These are phyloP conservation scores for Inga laurina DNA, from an alignment of 306 rosid genomes.

Conservation along the genomic window DNA sequence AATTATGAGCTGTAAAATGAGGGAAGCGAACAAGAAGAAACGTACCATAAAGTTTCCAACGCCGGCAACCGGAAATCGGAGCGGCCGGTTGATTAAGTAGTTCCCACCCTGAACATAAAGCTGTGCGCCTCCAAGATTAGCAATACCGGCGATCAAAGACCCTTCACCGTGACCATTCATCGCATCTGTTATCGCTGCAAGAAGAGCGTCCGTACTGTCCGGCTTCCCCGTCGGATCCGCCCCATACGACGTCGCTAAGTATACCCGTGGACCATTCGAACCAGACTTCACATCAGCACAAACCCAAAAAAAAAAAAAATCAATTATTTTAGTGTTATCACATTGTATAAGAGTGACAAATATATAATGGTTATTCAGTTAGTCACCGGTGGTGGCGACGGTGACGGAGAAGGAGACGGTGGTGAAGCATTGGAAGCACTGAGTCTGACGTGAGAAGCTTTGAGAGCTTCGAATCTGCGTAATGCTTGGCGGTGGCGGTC, in stretches of 20 bases:
- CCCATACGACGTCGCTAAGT: constrained; percentile 67
- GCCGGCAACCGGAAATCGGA: constrained; percentile 57
- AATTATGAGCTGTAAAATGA: neutral
- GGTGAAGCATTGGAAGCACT: constrained; percentile 21
- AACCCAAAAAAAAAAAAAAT: neutral
- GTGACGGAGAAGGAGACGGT: constrained; percentile 39
- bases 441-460: constrained; percentile 41
- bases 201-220: constrained; percentile 77
- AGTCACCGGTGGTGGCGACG: constrained; percentile 27
- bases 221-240: constrained; percentile 81
- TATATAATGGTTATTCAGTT: neutral
- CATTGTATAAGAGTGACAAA: neutral
- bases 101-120: constrained; percentile 76
- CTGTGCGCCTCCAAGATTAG: constrained; percentile 77
- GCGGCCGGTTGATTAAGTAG: constrained; percentile 61
- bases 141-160: constrained; percentile 56
- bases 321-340: neutral
- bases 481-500: constrained; percentile 30
- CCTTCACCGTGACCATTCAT: constrained; percentile 51
- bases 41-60: constrained; percentile 80
- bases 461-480: constrained; percentile 45
- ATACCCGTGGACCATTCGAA: constrained; percentile 44
- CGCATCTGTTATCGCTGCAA: constrained; percentile 66
- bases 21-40: neutral
- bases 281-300: constrained; percentile 37